Percentiles rank a stretch among this genome's conserved stretches.
Evolutionary conservation across 352 stramenopile species (phyloP).

Genomic region (Lagenidium giganteum): DNA sequence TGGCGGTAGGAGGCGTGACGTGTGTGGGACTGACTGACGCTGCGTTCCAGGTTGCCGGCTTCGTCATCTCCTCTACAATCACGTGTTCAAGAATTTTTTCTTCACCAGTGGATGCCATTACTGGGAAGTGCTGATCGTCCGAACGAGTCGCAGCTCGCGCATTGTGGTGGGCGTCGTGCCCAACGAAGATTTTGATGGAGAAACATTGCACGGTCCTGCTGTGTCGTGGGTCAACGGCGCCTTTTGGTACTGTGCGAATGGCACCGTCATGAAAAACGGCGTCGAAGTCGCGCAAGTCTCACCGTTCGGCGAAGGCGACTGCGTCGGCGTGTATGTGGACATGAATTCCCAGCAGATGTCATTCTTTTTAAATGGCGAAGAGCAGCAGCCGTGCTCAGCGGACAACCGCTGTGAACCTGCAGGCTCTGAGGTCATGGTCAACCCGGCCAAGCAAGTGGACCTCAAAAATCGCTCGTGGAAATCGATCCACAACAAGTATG

Average conservation of each 20-base stretch:
- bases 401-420: constrained; percentile 1
- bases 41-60: constrained; percentile 19
- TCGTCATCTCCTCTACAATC: constrained; percentile 16
- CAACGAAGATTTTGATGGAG: constrained; percentile 14
- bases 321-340: constrained; percentile 36
- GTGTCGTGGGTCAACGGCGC: constrained; percentile 13
- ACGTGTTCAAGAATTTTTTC: constrained; percentile 37
- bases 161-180: constrained; percentile 30
- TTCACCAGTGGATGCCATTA: constrained; percentile 53
- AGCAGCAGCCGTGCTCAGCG: constrained; percentile 7
- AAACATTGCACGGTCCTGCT: constrained; percentile 10
- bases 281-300: constrained; percentile 23
- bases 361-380: constrained; percentile 43
- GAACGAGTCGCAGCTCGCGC: constrained; percentile 13
- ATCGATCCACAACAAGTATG: constrained; percentile 6
- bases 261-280: constrained; percentile 28
- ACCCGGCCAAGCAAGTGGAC: constrained; percentile 1
- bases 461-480: constrained; percentile 15
- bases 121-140: constrained; percentile 34
- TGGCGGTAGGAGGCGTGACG: no score
- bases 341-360: constrained; percentile 32
- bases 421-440: neutral
- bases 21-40: constrained; percentile 1
- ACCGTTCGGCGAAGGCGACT: constrained; percentile 29
- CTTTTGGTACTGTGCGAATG: constrained; percentile 30